Evolutionary conservation across 306 rosid genomes (phyloP).

Genomic region (Herpetospermum pedunculosum): DNA sequence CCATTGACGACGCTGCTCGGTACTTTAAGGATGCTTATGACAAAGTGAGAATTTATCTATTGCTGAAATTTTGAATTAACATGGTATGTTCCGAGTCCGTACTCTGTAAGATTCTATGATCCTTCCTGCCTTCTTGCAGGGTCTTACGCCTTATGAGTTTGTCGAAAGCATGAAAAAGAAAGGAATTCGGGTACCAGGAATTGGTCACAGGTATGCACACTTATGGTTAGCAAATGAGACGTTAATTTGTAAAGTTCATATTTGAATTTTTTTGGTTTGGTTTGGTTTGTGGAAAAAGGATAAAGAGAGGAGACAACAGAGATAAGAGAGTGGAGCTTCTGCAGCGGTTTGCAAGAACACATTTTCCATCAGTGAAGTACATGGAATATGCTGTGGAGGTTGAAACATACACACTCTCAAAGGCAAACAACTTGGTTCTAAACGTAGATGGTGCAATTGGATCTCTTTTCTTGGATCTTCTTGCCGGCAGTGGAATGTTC

Average conservation of each 20-base stretch:
- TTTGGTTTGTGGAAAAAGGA: slow-evolving; percentile 45
- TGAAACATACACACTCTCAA: slow-evolving; percentile 83
- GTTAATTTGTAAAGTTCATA: too few relatives aligned
- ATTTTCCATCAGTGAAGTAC: slow-evolving; percentile 94
- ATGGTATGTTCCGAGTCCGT: not conserved
- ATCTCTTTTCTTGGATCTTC: slow-evolving; percentile 95
- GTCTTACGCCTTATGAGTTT: slow-evolving; percentile 80
- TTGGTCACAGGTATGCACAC: slow-evolving; percentile 99
- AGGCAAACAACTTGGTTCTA: slow-evolving; percentile 91
- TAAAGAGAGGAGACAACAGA: slow-evolving; percentile 95
- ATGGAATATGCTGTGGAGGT: slow-evolving; percentile 96
- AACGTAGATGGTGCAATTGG: slow-evolving; percentile 98
- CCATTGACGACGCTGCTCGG: slow-evolving; percentile 98
- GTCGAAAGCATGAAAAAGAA: slow-evolving; percentile 95
- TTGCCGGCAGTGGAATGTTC: slow-evolving; percentile 97
- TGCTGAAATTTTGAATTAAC: not conserved
- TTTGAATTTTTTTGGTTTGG: too few relatives aligned
- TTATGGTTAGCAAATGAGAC: too few relatives aligned
- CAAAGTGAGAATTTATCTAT: slow-evolving; percentile 14
- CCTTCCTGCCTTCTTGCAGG: slow-evolving; percentile 34
- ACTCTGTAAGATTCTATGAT: not conserved
- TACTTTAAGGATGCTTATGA: slow-evolving; percentile 97
- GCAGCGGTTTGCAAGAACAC: slow-evolving; percentile 72
- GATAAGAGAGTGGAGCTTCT: slow-evolving; percentile 96
- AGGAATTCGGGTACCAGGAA: slow-evolving; percentile 98